Evolutionary conservation across 2,329 filamentous ascomycete genomes (phyloP).

Genomic region (Clarireedia hainanense): DNA sequence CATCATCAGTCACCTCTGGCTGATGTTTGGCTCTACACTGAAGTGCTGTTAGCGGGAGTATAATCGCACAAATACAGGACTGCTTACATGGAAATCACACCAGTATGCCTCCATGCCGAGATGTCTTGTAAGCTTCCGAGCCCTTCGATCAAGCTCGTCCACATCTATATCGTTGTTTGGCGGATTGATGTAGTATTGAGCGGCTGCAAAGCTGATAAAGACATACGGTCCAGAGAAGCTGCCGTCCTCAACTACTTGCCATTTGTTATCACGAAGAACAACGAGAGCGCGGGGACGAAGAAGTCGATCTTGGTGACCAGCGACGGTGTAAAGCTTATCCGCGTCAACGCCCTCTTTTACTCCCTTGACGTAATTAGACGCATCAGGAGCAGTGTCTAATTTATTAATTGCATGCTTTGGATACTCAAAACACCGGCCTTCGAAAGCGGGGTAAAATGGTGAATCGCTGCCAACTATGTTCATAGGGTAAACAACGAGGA

Average conservation of each 20-base stretch:
- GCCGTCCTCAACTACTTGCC: conserved; percentile 5
- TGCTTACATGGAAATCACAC: conserved; percentile 10
- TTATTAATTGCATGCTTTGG: conserved; percentile 9
- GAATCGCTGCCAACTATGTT: not conserved
- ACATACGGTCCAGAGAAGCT: conserved; percentile 9
- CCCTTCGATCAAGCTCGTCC: conserved; percentile 3
- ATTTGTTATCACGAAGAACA: not conserved
- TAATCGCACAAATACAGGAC: not conserved
- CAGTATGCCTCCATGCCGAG: conserved; percentile 8
- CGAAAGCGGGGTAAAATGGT: conserved; percentile 1
- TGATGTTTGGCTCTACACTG: conserved; percentile 8
- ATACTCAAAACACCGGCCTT: conserved; percentile 9
- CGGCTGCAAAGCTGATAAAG: conserved; percentile 9
- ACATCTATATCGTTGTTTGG: not conserved
- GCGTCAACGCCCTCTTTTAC: not conserved
- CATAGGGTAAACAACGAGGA: conserved; percentile 2
- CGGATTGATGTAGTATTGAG: conserved; percentile 3
- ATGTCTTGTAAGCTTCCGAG: not conserved
- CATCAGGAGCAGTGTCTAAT: conserved; percentile 7
- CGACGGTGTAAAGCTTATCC: not conserved
- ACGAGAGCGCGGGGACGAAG: conserved; percentile 8
- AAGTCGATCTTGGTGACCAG: conserved; percentile 6
- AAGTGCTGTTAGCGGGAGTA: not conserved
- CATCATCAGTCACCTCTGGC: conserved; percentile 9
- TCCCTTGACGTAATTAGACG: not conserved